Evolutionary conservation across 2,329 filamentous ascomycete species (phyloP), one percentile per base, ranked within the genome.

Genomic region (Lachnellula cervina): DNA sequence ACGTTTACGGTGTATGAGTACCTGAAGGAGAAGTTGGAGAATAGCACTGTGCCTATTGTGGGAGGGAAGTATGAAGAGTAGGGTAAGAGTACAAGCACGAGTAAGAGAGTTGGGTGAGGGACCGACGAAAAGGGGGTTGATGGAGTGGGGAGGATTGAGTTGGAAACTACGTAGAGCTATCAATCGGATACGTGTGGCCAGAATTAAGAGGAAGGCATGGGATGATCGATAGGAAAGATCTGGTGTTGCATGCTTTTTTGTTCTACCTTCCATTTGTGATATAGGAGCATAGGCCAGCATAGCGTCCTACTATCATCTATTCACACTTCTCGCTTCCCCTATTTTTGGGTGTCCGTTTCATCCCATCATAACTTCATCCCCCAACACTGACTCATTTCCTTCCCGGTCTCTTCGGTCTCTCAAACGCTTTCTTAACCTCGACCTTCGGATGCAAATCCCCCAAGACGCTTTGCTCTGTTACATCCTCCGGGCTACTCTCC

Each of bases 1-100:
- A 87, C 84, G 3, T 87, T 87, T 58, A 87, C 83, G 2, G 88
- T 92, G 63, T 92, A 92, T 72, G 88, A 92, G 72, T 90, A 71
- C 71, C 74, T 92, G 58, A 89, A 86, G 75, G 82, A 85, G 58
- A 85, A 83, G 73, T 74, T 92, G 61, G 88, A 92, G 75, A 77
- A 74, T 68, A 79, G 76, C 51, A 80, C 83, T 59, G 70, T 81
- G 17, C 75, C 82, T 40, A 73, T 88, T 47, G 76, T 78, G 17
- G 84, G 81, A 49, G 82, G 80, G 59, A 80, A 79, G 59, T 91
- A 82, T 68, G 86, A 89, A 69, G 88, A 90, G 69, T 87, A 78
- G 64, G 8, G 9, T 21, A 2, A 6, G 19, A 28, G 49, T 13
- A n/a, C 3, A 3, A 38, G 35, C 13, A 2, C 6, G 14, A 9